A percentile compares a stretch with the other conserved stretches of the same genome.
Evolutionary conservation across 331 rosid species (phyloP).

Genomic region (Telfairia occidentalis): DNA sequence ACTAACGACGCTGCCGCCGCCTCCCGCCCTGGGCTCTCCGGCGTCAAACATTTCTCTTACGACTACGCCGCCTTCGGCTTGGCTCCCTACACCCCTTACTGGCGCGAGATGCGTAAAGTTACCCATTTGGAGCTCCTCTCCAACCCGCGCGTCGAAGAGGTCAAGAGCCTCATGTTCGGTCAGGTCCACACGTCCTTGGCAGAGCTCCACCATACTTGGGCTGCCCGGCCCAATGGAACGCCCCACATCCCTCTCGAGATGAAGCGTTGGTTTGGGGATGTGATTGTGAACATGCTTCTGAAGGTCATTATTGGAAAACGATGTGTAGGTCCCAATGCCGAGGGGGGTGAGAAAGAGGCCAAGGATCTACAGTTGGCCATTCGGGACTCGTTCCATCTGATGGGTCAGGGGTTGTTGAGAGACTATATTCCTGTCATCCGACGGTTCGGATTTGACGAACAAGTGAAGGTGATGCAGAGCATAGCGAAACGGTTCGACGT

Average conservation of each 20-base stretch:
- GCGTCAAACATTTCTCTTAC: slow-evolving; percentile 17
- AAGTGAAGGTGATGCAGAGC: slow-evolving; percentile 21
- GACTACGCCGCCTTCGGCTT: slow-evolving; percentile 25
- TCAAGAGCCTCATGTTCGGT: neutral
- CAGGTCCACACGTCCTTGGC: slow-evolving; percentile 14
- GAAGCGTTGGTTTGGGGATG: slow-evolving; percentile 19
- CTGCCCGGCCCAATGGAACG: neutral
- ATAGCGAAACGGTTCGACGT: slow-evolving; percentile 16
- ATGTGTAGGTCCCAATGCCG: neutral
- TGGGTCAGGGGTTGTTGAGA: slow-evolving; percentile 16
- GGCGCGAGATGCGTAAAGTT: slow-evolving; percentile 28
- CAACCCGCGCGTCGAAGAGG: slow-evolving; percentile 17
- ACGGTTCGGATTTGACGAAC: slow-evolving; percentile 27
- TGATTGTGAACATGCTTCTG: slow-evolving; percentile 9
- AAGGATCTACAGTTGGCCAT: neutral
- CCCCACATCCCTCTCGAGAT: slow-evolving; percentile 11
- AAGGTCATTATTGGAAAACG: slow-evolving; percentile 16
- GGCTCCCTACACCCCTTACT: slow-evolving; percentile 17
- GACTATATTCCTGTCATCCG: slow-evolving; percentile 32
- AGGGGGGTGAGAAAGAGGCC: slow-evolving; percentile 3
- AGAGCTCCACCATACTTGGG: slow-evolving; percentile 14
- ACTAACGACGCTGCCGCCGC: slow-evolving; percentile 8
- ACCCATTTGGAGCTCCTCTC: slow-evolving; percentile 22
- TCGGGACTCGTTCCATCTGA: neutral
- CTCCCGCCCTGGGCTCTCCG: slow-evolving; percentile 19